phyloP scores from a whole-genome alignment of 1,284 basidiomycete genomes.

The Puccinia brachypodii region DNA sequence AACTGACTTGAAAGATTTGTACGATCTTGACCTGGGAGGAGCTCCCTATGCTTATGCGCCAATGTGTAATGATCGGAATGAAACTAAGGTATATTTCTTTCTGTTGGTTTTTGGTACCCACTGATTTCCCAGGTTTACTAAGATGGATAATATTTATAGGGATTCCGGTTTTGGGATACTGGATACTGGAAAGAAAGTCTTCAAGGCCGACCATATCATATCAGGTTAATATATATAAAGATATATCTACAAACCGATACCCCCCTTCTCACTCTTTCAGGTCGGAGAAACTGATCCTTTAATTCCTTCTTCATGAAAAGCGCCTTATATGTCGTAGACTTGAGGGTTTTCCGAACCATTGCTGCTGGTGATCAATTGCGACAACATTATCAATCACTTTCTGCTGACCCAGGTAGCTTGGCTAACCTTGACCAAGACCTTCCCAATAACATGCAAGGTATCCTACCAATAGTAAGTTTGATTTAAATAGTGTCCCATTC shows the following conservation, averaged over 20 bases:
- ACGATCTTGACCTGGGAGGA: constrained; percentile 84
- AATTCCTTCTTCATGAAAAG: constrained; percentile 59
- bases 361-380: constrained; percentile 77
- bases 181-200: constrained; percentile 83
- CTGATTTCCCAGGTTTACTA: constrained; percentile 57
- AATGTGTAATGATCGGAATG: constrained; percentile 90
- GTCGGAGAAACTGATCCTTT: neutral
- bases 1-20: constrained; percentile 87
- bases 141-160: constrained; percentile 4
- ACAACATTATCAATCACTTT: constrained; percentile 81
- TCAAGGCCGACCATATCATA: constrained; percentile 80
- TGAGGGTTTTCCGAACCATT: constrained; percentile 83
- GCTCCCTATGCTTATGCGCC: constrained; percentile 93
- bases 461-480: constrained; percentile 74
- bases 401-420: constrained; percentile 86
- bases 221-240: constrained; percentile 68
- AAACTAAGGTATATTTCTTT: constrained; percentile 74
- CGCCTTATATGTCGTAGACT: constrained; percentile 91
- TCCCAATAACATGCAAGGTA: constrained; percentile 83
- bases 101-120: constrained; percentile 81
- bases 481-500: neutral
- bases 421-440: constrained; percentile 96
- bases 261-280: neutral
- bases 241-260: neutral
- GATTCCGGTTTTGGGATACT: constrained; percentile 56